Percentiles rank a stretch among this genome's conserved stretches.
These are phyloP conservation scores for Vicia faba DNA, from an alignment of 306 rosid species.

Conservation along the genomic window DNA sequence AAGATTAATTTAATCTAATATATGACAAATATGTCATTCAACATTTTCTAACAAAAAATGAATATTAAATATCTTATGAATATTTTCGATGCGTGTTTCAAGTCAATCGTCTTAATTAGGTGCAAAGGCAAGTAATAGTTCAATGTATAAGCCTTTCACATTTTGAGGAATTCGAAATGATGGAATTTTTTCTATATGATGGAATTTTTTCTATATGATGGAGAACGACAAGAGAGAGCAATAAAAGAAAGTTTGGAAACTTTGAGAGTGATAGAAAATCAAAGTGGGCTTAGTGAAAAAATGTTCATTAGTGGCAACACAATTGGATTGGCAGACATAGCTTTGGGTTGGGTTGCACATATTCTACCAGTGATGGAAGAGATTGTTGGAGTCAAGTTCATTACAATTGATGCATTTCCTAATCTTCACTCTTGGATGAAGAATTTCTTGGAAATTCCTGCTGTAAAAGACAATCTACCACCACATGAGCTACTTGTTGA, in stretches of 20 bases:
- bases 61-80: too few relatives aligned
- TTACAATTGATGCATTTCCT: conserved; percentile 32
- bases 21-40: too few relatives aligned
- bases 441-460: conserved; percentile 23
- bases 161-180: too few relatives aligned
- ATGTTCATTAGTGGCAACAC: conserved; percentile 35
- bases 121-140: too few relatives aligned
- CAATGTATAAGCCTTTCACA: too few relatives aligned
- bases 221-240: conserved; percentile 29
- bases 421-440: conserved; percentile 27
- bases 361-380: conserved; percentile 35
- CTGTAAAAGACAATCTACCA: conserved; percentile 27
- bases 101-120: too few relatives aligned
- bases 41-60: too few relatives aligned
- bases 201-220: conserved; percentile 4
- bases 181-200: too few relatives aligned
- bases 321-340: conserved; percentile 34
- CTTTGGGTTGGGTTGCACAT: conserved; percentile 38
- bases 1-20: too few relatives aligned
- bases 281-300: conserved; percentile 30
- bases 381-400: conserved; percentile 34
- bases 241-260: conserved; percentile 22
- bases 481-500: conserved; percentile 9
- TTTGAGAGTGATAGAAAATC: conserved; percentile 30
- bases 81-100: too few relatives aligned